Conservation (phyloP, 805 yeast species). For the Spathaspora girioi region DNA sequence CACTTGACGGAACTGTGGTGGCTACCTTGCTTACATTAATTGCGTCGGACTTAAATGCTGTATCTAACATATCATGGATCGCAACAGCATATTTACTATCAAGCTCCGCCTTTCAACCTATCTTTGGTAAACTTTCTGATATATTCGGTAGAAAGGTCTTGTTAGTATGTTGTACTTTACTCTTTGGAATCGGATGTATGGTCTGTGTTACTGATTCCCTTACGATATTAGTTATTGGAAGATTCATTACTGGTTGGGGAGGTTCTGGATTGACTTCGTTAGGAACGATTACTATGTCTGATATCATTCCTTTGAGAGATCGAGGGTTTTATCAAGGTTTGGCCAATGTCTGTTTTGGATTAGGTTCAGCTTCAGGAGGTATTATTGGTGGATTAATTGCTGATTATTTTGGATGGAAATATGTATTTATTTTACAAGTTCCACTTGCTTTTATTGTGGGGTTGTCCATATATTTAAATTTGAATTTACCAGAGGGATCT, state of each 20-base stretch:
- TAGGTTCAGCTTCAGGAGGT: conserved; percentile 55
- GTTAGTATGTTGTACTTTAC: conserved; percentile 48
- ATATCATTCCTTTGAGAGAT: conserved; percentile 69
- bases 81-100: conserved; percentile 69
- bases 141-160: conserved; percentile 62
- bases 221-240: conserved; percentile 48
- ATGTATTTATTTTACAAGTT: conserved; percentile 37
- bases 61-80: conserved; percentile 66
- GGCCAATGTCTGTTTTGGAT: conserved; percentile 70
- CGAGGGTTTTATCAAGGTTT: conserved; percentile 83
- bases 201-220: conserved; percentile 54
- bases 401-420: conserved; percentile 51
- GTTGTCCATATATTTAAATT: conserved; percentile 30
- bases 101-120: conserved; percentile 70
- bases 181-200: conserved; percentile 54
- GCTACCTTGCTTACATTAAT: conserved; percentile 62
- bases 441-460: conserved; percentile 43
- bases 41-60: conserved; percentile 64
- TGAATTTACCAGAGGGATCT: conserved; percentile 51
- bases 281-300: conserved; percentile 73
- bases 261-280: conserved; percentile 85
- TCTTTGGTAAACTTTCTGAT: conserved; percentile 68
- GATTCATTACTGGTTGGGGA: conserved; percentile 81
- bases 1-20: conserved; percentile 66
- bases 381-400: conserved; percentile 52